Percentiles rank a stretch among this genome's conserved stretches.
These are phyloP conservation scores for Pseudogymnoascus sp. DNA, from an alignment of 2,329 filamentous ascomycete genomes.

Conservation along the genomic window DNA sequence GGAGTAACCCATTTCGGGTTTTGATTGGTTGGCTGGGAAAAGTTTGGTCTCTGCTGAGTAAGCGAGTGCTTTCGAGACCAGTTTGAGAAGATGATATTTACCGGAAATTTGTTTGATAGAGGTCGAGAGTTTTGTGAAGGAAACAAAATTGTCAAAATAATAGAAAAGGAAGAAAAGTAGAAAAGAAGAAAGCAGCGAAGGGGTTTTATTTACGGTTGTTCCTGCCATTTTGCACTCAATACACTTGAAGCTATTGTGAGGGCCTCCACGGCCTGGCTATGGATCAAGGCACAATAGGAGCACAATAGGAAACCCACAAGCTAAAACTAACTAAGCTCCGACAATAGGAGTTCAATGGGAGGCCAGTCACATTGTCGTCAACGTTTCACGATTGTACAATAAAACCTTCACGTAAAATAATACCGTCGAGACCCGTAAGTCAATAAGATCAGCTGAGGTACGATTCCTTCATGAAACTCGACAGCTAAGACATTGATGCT, in stretches of 20 bases:
- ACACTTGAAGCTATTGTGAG: background rate
- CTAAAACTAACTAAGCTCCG: background rate
- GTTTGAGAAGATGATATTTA: background rate
- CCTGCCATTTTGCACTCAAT: background rate
- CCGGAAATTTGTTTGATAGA: background rate
- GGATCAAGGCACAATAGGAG: background rate
- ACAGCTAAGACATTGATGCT: slow-evolving; percentile 4
- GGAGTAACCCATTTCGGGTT: background rate
- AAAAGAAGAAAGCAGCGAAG: background rate
- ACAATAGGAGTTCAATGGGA: background rate
- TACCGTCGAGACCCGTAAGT: background rate
- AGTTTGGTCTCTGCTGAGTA: background rate
- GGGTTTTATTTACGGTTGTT: background rate
- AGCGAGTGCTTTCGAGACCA: background rate
- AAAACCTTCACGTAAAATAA: background rate
- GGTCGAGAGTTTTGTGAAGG: background rate
- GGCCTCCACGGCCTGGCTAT: background rate
- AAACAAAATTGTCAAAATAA: background rate
- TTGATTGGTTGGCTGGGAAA: background rate
- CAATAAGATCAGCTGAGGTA: background rate
- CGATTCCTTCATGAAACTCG: background rate
- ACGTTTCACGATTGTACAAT: background rate
- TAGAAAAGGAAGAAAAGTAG: background rate
- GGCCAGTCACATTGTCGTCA: background rate
- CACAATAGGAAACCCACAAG: background rate